Evolutionary conservation across 78 protist genomes (phyloP).

Genomic region (Dictyostelium capitatum): DNA sequence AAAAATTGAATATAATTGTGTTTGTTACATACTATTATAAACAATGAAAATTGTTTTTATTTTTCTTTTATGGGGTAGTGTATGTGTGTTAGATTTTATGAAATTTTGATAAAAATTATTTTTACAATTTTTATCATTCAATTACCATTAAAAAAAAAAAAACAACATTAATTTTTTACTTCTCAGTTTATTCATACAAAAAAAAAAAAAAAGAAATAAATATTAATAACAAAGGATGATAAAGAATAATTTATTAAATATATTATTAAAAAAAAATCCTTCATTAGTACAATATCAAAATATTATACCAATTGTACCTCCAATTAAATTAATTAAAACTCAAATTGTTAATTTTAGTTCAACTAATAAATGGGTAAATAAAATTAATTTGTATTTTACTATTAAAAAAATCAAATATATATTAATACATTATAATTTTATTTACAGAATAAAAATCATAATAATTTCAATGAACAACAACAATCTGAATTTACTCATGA

Average conservation of each 20-base stretch:
- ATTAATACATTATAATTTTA: background rate
- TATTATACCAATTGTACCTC: background rate
- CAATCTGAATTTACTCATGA: background rate
- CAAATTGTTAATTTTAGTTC: background rate
- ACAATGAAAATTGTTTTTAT: too few species aligned
- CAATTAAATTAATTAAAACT: background rate
- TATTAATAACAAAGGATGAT: background rate
- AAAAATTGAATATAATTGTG: too few species aligned
- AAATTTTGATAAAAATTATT: too few species aligned
- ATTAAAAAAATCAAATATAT: background rate
- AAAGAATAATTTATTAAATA: background rate
- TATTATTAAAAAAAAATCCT: background rate
- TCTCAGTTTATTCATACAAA: background rate
- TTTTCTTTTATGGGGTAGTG: too few species aligned
- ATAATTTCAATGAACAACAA: background rate
- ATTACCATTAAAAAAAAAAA: too few species aligned
- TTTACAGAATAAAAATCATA: too few species aligned
- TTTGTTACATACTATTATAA: too few species aligned
- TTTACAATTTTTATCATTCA: too few species aligned
- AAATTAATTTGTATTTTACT: background rate
- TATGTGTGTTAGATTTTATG: too few species aligned
- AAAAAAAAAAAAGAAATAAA: background rate
- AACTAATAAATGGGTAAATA: background rate
- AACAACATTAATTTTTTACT: too few species aligned
- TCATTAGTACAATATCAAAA: background rate